Conservation (phyloP, 2,329 filamentous ascomycete genomes). For the Cylindrodendrum hubeiense region DNA sequence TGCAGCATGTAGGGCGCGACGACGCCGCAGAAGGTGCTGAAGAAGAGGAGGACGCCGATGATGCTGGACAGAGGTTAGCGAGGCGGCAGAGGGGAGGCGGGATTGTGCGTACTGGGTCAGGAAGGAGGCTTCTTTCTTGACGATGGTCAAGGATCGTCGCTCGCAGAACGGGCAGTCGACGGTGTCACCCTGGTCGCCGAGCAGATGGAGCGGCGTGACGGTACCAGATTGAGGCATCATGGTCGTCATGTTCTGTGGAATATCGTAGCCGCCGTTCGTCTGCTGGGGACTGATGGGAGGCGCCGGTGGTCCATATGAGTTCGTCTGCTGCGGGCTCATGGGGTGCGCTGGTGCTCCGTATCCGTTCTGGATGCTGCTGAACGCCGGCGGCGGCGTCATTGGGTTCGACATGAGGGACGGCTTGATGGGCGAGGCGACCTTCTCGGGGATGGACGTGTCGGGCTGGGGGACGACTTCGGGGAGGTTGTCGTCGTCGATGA, state of each 20-base stretch:
- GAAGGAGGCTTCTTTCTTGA: constrained; percentile 36
- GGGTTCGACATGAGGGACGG: background rate
- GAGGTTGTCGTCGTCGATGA: constrained; percentile 38
- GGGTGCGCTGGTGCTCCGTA: background rate
- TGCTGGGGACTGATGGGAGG: too few species aligned
- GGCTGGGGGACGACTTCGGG: constrained; percentile 38
- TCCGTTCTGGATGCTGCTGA: background rate
- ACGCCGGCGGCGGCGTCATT: background rate
- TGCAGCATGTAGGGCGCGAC: constrained; percentile 39
- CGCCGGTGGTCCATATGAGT: too few species aligned
- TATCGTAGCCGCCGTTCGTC: background rate
- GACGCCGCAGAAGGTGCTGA: constrained; percentile 39
- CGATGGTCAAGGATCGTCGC: constrained; percentile 34
- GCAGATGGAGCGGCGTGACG: constrained; percentile 42
- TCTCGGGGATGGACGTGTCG: background rate
- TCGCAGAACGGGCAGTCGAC: constrained; percentile 45
- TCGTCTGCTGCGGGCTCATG: too few species aligned
- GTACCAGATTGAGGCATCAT: constrained; percentile 22
- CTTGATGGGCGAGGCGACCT: background rate
- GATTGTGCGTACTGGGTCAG: constrained; percentile 40
- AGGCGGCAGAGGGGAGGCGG: background rate
- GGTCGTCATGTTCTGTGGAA: constrained; percentile 16
- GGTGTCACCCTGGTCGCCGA: constrained; percentile 39
- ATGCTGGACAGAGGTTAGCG: constrained; percentile 7
- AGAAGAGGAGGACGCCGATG: constrained; percentile 34